Conservation (phyloP, 2,329 filamentous ascomycete genomes). For the Fusarium newnesense region DNA sequence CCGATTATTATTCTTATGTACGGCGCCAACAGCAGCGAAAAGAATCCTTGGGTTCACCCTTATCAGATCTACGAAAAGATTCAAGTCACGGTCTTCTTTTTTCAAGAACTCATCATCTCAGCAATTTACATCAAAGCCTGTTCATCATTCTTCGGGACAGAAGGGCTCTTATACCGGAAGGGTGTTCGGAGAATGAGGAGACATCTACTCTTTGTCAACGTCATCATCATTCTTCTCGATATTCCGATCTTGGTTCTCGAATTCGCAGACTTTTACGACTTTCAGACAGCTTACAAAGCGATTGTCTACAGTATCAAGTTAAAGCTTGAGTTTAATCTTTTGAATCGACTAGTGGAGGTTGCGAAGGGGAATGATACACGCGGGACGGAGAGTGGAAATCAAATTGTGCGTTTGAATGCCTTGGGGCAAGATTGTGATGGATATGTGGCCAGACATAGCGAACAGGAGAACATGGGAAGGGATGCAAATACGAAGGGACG, state of each 20-base stretch:
- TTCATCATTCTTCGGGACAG: conserved; percentile 2
- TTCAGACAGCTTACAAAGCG: conserved; percentile 41
- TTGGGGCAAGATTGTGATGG: not conserved
- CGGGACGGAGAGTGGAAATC: not conserved
- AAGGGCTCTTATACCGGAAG: not conserved
- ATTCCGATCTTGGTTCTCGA: conserved; percentile 45
- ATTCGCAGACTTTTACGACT: conserved; percentile 51
- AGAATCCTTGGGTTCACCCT: conserved; percentile 29
- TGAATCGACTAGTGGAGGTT: conserved; percentile 42
- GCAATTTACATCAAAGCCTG: conserved; percentile 57
- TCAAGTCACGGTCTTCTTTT: conserved; percentile 64
- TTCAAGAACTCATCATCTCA: conserved; percentile 66
- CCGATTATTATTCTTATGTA: conserved; percentile 67
- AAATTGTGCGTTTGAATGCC: not conserved
- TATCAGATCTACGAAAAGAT: conserved; percentile 64
- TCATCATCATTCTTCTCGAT: conserved; percentile 55
- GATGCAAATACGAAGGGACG: not conserved
- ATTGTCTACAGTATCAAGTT: conserved; percentile 51
- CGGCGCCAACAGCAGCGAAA: conserved; percentile 55
- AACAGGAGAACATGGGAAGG: accelerated
- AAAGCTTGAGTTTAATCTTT: conserved; percentile 51
- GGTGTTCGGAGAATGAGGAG: conserved; percentile 29
- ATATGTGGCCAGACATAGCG: accelerated
- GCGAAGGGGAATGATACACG: not conserved
- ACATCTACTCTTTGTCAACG: conserved; percentile 56